Conservation (phyloP, 371 early-diverging fungal genomes). For the Zychaea mexicana region DNA sequence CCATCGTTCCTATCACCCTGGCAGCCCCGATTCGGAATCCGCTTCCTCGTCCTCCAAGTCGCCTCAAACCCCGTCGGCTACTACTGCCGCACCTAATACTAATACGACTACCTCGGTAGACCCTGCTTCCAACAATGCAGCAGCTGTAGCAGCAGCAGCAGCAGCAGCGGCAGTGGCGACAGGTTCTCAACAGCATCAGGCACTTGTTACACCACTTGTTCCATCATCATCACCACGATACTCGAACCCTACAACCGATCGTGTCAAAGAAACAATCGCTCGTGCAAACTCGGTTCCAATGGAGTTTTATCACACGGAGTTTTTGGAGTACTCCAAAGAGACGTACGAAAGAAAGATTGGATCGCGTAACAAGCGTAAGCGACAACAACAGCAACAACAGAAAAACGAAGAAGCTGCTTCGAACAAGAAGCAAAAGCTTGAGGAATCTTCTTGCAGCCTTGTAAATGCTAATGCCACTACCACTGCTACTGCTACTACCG, state of each 20-base stretch:
- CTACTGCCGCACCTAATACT: slow-evolving; percentile 2
- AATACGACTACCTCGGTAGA: neutral
- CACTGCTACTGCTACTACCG: neutral
- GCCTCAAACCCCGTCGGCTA: slow-evolving; percentile 21
- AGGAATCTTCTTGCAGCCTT: neutral
- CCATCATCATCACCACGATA: slow-evolving; percentile 16
- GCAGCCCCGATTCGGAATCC: slow-evolving; percentile 38
- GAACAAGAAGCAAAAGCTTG: slow-evolving; percentile 18
- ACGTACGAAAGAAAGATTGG: slow-evolving; percentile 47
- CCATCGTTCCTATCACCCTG: slow-evolving; percentile 12
- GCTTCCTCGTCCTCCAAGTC: slow-evolving; percentile 27
- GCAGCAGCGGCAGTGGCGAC: neutral
- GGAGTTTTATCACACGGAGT: slow-evolving; percentile 54
- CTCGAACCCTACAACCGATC: slow-evolving; percentile 33
- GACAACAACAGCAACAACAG: slow-evolving; percentile 18
- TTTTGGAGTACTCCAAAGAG: slow-evolving; percentile 50
- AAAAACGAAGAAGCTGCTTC: neutral
- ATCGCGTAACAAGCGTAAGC: slow-evolving; percentile 40
- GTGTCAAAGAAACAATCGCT: slow-evolving; percentile 51
- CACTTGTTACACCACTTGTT: slow-evolving; percentile 16
- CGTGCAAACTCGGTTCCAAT: slow-evolving; percentile 50
- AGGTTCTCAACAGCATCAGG: neutral
- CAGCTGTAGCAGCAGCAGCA: neutral
- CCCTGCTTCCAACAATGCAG: slow-evolving; percentile 1
- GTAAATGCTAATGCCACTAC: too few relatives aligned